phyloP scores from a whole-genome alignment of 139 green algal genomes.

The Chlorella vulgaris region DNA sequence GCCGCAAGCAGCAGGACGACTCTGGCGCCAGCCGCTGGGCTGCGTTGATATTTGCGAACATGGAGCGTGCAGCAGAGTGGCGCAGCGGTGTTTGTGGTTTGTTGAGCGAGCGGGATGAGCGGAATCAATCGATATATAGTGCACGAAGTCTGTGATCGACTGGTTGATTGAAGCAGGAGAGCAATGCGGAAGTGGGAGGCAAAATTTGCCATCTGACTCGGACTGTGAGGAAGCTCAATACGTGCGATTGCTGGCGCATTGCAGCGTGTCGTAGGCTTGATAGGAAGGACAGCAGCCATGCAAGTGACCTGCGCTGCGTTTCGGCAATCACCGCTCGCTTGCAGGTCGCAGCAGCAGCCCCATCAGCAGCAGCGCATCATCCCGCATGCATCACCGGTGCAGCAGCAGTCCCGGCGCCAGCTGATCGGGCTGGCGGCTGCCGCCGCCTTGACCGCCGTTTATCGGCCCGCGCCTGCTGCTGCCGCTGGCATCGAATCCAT shows the following conservation, averaged over 20 bases:
- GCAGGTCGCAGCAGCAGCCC: not conserved
- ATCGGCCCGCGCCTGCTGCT: not conserved
- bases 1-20: too few species aligned
- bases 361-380: not conserved
- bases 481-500: constrained; percentile 8
- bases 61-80: not conserved
- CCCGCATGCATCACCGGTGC: not conserved
- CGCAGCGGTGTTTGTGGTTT: not conserved
- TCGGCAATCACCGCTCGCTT: not conserved
- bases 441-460: not conserved
- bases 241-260: too few species aligned
- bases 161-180: not conserved
- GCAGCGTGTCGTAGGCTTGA: too few species aligned
- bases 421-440: not conserved
- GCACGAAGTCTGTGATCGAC: not conserved
- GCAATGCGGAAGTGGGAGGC: too few species aligned
- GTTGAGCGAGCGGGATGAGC: not conserved
- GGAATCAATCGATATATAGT: not conserved
- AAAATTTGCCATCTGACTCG: not conserved
- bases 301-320: too few species aligned
- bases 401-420: not conserved
- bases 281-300: too few species aligned
- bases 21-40: too few species aligned
- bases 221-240: too few species aligned
- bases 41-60: too few species aligned